Evolutionary conservation across 108 stramenopile species (phyloP), one percentile per base, ranked within the genome.

Genomic region (Parmales sp.): DNA sequence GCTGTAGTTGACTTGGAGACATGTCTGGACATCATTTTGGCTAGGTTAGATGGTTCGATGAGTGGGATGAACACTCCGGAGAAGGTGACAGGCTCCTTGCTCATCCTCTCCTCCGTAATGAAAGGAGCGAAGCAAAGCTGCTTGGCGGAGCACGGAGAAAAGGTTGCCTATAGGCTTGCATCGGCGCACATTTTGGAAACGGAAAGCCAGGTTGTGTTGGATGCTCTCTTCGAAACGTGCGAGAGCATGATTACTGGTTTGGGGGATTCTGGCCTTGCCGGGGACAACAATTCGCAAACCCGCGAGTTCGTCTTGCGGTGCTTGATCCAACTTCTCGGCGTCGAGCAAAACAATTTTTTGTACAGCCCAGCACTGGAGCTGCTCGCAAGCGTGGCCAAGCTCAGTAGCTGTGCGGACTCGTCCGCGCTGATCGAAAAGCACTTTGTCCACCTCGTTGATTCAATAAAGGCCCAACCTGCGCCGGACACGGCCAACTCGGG

Each of bases 41-140:
- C 54, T 60, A 11, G 54, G 3, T 13, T 60, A 28, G 54, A 60
- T 34, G 54, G 54, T 11, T 34, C 31, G 31, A 11, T 28, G 54
- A 19, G n/a, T 3, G 54, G 54, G 28, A 60, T 60, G 54, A 60
- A 60, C 54, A 60, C 54, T 3, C 29, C 54, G 54, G 54, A 60
- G 54, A 60, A 60, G 36, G 16, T 60, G 26, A 20, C 20, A 13
- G 54, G 54, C 3, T 34, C 31, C 54, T 34, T 60, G 31, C 29
- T 60, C 29, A 34, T 60, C 54, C 54, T 60, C 16, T 3, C 26
- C 8, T 34, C 29, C 28, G 20, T 60, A 13, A 13, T 60, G 54
- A 34, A 19, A 11, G 54, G 54, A 23, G 20, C 31, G n/a, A 34
- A 34, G n/a, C 31, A 34, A 28, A 34, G 36, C 8, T 28, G 26